These are phyloP conservation scores for Sporobolus alterniflorus DNA, from an alignment of 202 grass and related monocot species.

Conservation along the genomic window DNA sequence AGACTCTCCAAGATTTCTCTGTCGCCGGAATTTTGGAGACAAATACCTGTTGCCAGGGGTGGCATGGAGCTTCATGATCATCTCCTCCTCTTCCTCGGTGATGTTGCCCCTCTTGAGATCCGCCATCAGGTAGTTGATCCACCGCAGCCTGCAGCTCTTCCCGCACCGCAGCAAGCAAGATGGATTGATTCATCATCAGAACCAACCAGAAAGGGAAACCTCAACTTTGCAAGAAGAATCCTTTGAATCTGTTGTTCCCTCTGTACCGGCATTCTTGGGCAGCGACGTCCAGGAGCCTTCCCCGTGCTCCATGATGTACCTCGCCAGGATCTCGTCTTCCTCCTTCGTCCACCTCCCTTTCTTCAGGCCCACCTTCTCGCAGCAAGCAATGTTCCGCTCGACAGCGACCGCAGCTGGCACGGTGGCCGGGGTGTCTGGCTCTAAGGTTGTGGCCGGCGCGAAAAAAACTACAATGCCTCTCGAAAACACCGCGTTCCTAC, in stretches of 20 bases:
- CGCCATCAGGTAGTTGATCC: constrained; percentile 62
- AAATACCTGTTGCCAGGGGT: constrained; percentile 60
- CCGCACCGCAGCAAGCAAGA: constrained; percentile 49
- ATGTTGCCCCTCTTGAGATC: constrained; percentile 71
- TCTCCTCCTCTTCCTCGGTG: constrained; percentile 47
- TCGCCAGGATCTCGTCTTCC: constrained; percentile 65
- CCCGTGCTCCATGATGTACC: constrained; percentile 60
- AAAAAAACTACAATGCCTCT: too few relatives aligned
- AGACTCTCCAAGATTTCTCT: neutral
- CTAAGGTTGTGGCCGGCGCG: too few relatives aligned
- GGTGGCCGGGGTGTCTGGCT: too few relatives aligned
- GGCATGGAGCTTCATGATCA: constrained; percentile 63
- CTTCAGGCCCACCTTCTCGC: constrained; percentile 83
- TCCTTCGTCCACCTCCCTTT: constrained; percentile 81
- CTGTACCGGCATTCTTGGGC: constrained; percentile 86
- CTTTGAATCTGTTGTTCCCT: neutral
- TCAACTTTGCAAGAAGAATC: neutral
- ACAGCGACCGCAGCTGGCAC: too few relatives aligned
- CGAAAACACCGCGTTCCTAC: too few relatives aligned
- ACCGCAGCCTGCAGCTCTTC: constrained; percentile 64
- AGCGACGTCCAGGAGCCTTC: constrained; percentile 73
- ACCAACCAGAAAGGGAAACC: neutral
- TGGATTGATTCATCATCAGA: neutral
- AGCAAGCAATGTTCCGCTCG: too few relatives aligned
- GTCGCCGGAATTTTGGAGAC: neutral